These are phyloP conservation scores for Fomitopsis pulvina DNA, from an alignment of 768 basidiomycete species.

Conservation along the genomic window DNA sequence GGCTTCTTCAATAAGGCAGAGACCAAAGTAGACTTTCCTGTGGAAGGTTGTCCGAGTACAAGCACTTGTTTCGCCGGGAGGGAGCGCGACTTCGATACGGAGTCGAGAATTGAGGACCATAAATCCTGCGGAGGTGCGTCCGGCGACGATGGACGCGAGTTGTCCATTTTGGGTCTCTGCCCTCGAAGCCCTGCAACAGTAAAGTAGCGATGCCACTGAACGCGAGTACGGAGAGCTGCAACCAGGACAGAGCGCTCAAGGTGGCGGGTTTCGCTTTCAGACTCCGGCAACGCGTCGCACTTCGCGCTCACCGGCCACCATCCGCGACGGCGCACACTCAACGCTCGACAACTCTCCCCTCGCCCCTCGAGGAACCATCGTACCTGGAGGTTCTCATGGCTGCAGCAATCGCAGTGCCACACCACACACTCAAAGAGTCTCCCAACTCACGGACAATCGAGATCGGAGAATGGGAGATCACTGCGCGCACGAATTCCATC, in stretches of 20 bases:
- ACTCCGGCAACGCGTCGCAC: conserved; percentile 14
- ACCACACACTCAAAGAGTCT: conserved; percentile 62
- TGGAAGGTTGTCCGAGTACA: conserved; percentile 70
- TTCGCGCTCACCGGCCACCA: neutral
- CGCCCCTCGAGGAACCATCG: neutral
- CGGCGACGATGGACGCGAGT: conserved; percentile 59
- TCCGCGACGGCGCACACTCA: conserved; percentile 7
- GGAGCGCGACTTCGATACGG: conserved; percentile 73
- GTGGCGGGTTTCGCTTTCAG: conserved; percentile 3
- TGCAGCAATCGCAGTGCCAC: conserved; percentile 41
- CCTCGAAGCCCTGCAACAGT: neutral
- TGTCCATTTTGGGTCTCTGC: conserved; percentile 23
- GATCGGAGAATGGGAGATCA: conserved; percentile 62
- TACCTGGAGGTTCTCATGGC: conserved; percentile 30
- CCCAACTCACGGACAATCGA: conserved; percentile 65
- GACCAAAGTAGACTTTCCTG: conserved; percentile 73
- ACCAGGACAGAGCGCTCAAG: neutral
- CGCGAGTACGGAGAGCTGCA: too few relatives aligned
- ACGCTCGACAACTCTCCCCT: neutral
- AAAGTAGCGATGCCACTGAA: neutral
- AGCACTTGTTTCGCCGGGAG: conserved; percentile 86
- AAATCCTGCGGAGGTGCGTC: conserved; percentile 73
- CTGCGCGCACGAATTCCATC: conserved; percentile 69
- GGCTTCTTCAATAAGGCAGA: conserved; percentile 68
- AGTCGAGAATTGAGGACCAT: conserved; percentile 91